A percentile compares a stretch with the other conserved stretches of the same genome.
These are phyloP conservation scores for Flueggea neowawraea DNA, from an alignment of 441 rosid species.

Conservation along the genomic window DNA sequence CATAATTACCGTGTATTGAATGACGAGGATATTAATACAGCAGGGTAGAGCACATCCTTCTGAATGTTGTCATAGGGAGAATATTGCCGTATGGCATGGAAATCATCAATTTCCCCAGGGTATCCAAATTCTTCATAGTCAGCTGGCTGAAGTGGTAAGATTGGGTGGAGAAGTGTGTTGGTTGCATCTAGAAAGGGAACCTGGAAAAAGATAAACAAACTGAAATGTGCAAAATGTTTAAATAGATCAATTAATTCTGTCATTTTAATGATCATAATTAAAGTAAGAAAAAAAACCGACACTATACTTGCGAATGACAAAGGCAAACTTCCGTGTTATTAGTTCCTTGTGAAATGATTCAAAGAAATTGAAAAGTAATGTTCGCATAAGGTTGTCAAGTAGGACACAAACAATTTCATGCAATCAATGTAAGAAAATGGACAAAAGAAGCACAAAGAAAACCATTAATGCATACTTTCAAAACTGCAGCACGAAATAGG, in stretches of 20 bases:
- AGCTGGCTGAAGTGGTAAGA: constrained; percentile 69
- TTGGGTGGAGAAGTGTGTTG: constrained; percentile 75
- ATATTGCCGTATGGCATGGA: constrained; percentile 64
- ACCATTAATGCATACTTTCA: constrained; percentile 46
- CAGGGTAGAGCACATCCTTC: constrained; percentile 70
- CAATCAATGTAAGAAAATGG: neutral
- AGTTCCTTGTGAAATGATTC: neutral
- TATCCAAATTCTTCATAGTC: constrained; percentile 95
- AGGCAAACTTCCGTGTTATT: neutral
- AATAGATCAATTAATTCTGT: neutral
- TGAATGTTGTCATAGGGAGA: constrained; percentile 91
- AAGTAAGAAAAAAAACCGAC: neutral
- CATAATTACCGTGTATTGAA: constrained; percentile 56
- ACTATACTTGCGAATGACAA: neutral
- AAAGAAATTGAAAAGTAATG: constrained; percentile 5
- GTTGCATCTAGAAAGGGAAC: constrained; percentile 95
- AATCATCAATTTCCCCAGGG: constrained; percentile 79
- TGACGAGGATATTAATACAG: constrained; percentile 78
- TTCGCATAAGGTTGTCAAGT: too few relatives aligned
- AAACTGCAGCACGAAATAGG: constrained; percentile 77
- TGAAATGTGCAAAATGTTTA: neutral
- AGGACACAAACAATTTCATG: neutral
- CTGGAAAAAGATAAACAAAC: constrained; percentile 31
- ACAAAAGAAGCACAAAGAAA: neutral
- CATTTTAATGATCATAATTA: neutral